Conservation (phyloP, 2,329 filamentous ascomycete genomes). For the Pseudocercospora vitis region DNA sequence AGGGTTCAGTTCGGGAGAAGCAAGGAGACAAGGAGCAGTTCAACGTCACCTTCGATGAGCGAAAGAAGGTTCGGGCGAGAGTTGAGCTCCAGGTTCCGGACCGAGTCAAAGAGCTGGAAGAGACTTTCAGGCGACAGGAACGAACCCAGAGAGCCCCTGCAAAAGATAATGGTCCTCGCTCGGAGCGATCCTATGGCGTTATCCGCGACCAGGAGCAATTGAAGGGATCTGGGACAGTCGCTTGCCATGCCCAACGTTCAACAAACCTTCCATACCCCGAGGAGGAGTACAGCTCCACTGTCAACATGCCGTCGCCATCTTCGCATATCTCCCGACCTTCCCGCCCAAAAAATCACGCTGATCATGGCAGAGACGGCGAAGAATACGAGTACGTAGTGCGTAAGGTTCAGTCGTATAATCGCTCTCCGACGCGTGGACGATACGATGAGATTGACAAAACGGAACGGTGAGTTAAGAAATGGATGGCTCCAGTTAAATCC, state of each 20-base stretch:
- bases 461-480: too few species aligned
- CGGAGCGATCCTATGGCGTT: background rate
- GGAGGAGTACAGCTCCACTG: conserved; percentile 4
- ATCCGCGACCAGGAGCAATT: background rate
- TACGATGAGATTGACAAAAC: conserved; percentile 16
- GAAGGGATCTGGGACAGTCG: background rate
- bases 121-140: background rate
- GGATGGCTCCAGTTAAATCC: too few species aligned
- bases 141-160: background rate
- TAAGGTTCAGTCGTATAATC: conserved; percentile 10
- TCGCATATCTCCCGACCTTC: conserved; percentile 9
- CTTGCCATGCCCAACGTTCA: background rate
- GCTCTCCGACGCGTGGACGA: background rate
- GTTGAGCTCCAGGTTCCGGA: background rate
- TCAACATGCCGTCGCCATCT: conserved; percentile 17
- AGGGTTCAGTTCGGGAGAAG: too few species aligned
- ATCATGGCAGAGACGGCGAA: background rate
- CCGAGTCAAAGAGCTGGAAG: background rate
- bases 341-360: background rate
- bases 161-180: background rate
- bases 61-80: background rate
- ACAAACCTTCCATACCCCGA: background rate
- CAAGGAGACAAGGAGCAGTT: background rate
- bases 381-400: conserved; percentile 23
- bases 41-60: background rate